Evolutionary conservation across 75 land plant species (phyloP).

Genomic region (Picea sitchensis): DNA sequence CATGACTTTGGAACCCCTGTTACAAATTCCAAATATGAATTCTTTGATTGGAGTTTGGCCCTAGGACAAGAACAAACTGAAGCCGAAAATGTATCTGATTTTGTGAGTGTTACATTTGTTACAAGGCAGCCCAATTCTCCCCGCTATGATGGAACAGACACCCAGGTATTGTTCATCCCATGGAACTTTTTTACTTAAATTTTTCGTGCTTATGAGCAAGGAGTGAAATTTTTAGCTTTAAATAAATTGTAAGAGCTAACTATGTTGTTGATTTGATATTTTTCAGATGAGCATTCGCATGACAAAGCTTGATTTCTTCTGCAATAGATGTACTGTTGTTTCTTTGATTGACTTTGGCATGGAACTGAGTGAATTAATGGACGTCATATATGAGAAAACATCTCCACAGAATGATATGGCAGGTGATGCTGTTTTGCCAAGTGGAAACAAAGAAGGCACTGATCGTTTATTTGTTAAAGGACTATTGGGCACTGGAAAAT

Average conservation of each 20-base stretch:
- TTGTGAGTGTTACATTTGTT: conserved; percentile 67
- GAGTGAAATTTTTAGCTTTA: neutral
- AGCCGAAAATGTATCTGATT: conserved; percentile 54
- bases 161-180: conserved; percentile 56
- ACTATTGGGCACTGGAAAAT: conserved; percentile 88
- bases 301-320: conserved; percentile 93
- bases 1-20: conserved; percentile 16
- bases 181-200: neutral
- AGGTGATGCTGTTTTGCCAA: conserved; percentile 14
- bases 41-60: neutral
- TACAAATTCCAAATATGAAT: neutral
- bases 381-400: conserved; percentile 7
- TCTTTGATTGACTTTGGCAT: conserved; percentile 92
- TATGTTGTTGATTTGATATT: neutral
- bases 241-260: neutral
- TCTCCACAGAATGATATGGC: neutral
- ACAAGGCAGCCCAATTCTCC: conserved; percentile 65
- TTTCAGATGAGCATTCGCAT: conserved; percentile 91
- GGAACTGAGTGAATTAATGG: conserved; percentile 60
- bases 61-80: neutral
- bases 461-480: conserved; percentile 68
- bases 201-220: neutral
- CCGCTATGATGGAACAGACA: conserved; percentile 85
- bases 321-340: conserved; percentile 93
- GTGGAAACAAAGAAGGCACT: conserved; percentile 17